Evolutionary conservation across 257 asterid genomes (phyloP).

Genomic region (Cruciata laevipes): DNA sequence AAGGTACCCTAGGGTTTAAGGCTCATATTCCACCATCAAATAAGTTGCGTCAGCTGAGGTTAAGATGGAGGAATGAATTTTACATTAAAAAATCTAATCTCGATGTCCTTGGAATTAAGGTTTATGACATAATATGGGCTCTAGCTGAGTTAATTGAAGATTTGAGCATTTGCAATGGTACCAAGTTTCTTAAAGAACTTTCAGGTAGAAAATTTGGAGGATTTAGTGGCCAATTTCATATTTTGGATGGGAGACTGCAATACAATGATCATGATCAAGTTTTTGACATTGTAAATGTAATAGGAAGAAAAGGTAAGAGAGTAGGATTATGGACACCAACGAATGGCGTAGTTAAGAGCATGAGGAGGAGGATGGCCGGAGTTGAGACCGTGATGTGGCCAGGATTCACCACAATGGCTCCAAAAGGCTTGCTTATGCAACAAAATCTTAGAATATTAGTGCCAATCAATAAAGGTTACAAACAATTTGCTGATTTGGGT

Average conservation of each 20-base stretch:
- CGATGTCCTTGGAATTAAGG: slow-evolving; percentile 28
- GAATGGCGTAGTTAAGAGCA: slow-evolving; percentile 19
- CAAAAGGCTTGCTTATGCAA: background rate
- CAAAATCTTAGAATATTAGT: slow-evolving; percentile 27
- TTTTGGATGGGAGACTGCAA: slow-evolving; percentile 21
- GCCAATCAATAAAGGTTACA: slow-evolving; percentile 15
- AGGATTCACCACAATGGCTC: background rate
- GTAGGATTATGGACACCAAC: slow-evolving; percentile 37
- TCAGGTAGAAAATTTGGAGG: slow-evolving; percentile 13
- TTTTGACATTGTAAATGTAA: slow-evolving; percentile 30
- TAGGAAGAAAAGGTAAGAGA: slow-evolving; percentile 24
- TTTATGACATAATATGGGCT: slow-evolving; percentile 38
- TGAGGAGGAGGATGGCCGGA: slow-evolving; percentile 8
- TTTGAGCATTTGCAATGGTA: slow-evolving; percentile 2
- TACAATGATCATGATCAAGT: slow-evolving; percentile 13
- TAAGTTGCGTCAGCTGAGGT: slow-evolving; percentile 16
- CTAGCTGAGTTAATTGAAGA: slow-evolving; percentile 29
- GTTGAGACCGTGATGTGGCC: background rate
- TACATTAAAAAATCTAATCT: slow-evolving; percentile 12
- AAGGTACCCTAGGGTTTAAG: slow-evolving; percentile 37
- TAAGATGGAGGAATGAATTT: slow-evolving; percentile 30
- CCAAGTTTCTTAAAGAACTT: slow-evolving; percentile 3
- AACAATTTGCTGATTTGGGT: slow-evolving; percentile 13
- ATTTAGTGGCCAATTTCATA: slow-evolving; percentile 22
- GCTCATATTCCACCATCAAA: slow-evolving; percentile 26